Conservation (phyloP, 257 asterid genomes). For the Voacanga thouarsii region DNA sequence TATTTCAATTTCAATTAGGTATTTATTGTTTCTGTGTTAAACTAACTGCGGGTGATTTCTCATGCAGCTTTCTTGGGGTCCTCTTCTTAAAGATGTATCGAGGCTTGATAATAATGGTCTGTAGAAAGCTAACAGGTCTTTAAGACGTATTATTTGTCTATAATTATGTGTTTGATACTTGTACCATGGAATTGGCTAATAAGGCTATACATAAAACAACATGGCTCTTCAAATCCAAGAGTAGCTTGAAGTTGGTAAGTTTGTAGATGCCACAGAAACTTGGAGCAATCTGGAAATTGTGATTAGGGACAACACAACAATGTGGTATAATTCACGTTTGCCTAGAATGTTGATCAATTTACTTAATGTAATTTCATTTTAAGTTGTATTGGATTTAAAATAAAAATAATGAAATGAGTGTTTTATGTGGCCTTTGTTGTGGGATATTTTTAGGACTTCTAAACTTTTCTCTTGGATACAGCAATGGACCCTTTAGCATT, state of each 20-base stretch:
- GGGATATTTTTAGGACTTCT: slow-evolving; percentile 59
- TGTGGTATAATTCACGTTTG: slow-evolving; percentile 47
- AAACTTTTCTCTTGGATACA: slow-evolving; percentile 76
- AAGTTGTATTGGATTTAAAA: no score
- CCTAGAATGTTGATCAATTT: no score
- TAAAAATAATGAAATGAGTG: not conserved
- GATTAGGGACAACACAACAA: slow-evolving; percentile 43
- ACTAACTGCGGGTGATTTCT: not conserved
- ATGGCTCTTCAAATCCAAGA: slow-evolving; percentile 54
- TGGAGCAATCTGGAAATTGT: slow-evolving; percentile 60
- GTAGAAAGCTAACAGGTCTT: slow-evolving; percentile 64
- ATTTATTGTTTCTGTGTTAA: not conserved
- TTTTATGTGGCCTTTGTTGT: not conserved
- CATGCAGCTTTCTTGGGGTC: slow-evolving; percentile 91
- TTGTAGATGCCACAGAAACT: slow-evolving; percentile 57
- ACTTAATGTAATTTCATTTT: not conserved
- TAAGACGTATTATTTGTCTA: not conserved
- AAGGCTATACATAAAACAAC: slow-evolving; percentile 37
- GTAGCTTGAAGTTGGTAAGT: slow-evolving; percentile 47
- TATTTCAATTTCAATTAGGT: slow-evolving; percentile 10
- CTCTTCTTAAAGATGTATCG: slow-evolving; percentile 82
- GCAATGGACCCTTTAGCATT: slow-evolving; percentile 61
- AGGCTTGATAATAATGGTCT: slow-evolving; percentile 71
- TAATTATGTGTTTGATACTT: not conserved
- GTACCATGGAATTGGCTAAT: slow-evolving; percentile 2